Evolutionary conservation across 2,329 filamentous ascomycete genomes (phyloP).

Genomic region (Pseudogymnoascus sp.): DNA sequence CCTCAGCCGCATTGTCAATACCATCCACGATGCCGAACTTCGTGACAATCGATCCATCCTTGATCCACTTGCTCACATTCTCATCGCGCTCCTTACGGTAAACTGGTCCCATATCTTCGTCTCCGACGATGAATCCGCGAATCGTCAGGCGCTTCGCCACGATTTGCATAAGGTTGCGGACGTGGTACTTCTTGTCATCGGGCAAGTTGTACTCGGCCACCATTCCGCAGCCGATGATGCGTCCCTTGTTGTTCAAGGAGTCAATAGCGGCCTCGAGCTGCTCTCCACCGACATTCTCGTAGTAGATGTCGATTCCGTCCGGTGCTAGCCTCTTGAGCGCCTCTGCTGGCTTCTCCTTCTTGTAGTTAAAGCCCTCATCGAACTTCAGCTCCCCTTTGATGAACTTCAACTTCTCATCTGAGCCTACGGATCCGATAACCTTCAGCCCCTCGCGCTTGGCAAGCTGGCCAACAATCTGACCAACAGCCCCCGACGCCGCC

Average conservation of each 20-base stretch:
- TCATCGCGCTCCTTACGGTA: conserved; percentile 54
- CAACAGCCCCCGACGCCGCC: conserved; percentile 65
- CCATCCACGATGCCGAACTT: conserved; percentile 52
- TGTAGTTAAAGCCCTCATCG: conserved; percentile 72
- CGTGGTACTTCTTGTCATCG: conserved; percentile 44
- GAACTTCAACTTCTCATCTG: conserved; percentile 67
- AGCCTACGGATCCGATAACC: conserved; percentile 67
- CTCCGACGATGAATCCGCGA: conserved; percentile 58
- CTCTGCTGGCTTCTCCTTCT: conserved; percentile 58
- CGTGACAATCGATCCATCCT: conserved; percentile 56
- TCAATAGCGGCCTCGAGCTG: conserved; percentile 60
- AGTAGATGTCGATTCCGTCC: conserved; percentile 71
- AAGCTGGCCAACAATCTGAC: conserved; percentile 65
- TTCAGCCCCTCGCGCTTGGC: conserved; percentile 67
- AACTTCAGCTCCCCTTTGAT: conserved; percentile 66
- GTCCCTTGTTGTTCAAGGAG: conserved; percentile 53
- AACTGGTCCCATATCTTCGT: conserved; percentile 51
- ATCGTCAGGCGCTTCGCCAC: conserved; percentile 55
- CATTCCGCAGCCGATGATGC: conserved; percentile 56
- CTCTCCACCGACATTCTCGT: conserved; percentile 71
- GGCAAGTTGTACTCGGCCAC: conserved; percentile 60
- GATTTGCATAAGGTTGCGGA: conserved; percentile 52
- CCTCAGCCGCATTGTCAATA: conserved; percentile 58
- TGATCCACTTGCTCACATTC: conserved; percentile 60
- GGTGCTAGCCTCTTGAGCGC: conserved; percentile 60